Evolutionary conservation across 495 filamentous ascomycete species (phyloP), one percentile per base, ranked within the genome.

Genomic region (Penicillium daleae): DNA sequence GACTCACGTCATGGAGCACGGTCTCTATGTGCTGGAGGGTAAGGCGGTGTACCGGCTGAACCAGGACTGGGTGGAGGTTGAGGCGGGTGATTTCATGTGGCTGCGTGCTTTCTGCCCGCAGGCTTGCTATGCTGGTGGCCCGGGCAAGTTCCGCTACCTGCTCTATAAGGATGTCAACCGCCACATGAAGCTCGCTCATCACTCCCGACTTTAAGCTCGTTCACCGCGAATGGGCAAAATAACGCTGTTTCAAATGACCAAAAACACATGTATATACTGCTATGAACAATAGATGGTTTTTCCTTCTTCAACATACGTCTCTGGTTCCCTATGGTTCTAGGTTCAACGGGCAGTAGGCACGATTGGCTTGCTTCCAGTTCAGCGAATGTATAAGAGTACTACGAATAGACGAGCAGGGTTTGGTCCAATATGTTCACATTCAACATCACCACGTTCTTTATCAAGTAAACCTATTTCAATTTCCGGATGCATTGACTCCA

Each of bases 31-130:
- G 2, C 40, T 72, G 46, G 70, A 72, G 52, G 67, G 70, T 31
- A 72, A 72, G 53, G 70, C 70, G 24, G 70, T 72, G 8, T 72
- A 72, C 51, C 65, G 70, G 4, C 67, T 72, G 0, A 72, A 72
- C 19, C 70, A 72, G 62, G 70, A 73, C 55, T 73, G 70, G 68
- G 70, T 73, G 13, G 70, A 73, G 61, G 68, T 73, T 29, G 70
- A 73, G 48, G 70, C 70, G 0, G 70, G 70, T 54, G 70, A 73
- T 50, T 73, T 73, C 60, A 73, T 73, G 70, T 73, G 70, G 70
- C 40, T 73, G 65, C 70, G 70, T 2, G 70, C 70, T 37, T 73
- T 73, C 61, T 73, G 70, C 39, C 70, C 70, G 12, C 70, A 73
- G 61, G 70, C 70, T 39, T 73, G 70, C 49, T 73, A 73, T 31